These are phyloP conservation scores for Castanea sativa DNA, from an alignment of 306 rosid genomes.

Conservation along the genomic window DNA sequence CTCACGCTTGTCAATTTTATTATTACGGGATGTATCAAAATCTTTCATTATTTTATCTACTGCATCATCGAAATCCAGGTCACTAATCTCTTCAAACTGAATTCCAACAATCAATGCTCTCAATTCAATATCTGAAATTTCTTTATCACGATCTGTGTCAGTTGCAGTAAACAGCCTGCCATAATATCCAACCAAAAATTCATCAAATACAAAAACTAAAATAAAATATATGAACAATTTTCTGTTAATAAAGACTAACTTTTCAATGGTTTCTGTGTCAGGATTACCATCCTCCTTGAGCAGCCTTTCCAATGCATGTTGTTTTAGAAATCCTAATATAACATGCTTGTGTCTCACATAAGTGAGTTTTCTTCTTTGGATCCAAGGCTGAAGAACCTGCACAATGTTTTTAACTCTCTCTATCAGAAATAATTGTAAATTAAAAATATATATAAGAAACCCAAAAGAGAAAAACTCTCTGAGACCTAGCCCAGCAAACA, in stretches of 20 bases:
- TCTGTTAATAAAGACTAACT: slow-evolving; percentile 33
- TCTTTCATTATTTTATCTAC: slow-evolving; percentile 51
- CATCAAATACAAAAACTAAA: slow-evolving; percentile 10
- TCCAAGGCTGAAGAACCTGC: slow-evolving; percentile 96
- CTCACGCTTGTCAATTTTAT: slow-evolving; percentile 36
- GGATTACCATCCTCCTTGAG: slow-evolving; percentile 65
- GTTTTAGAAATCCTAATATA: slow-evolving; percentile 73
- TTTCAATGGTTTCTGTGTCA: slow-evolving; percentile 43
- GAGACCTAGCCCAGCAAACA: too few species aligned
- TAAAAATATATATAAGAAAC: too few species aligned
- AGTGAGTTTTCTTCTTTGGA: slow-evolving; percentile 65
- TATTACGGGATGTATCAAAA: slow-evolving; percentile 58
- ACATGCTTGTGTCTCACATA: slow-evolving; percentile 73
- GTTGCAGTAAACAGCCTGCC: slow-evolving; percentile 58
- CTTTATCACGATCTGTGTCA: slow-evolving; percentile 45
- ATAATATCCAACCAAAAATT: slow-evolving; percentile 17
- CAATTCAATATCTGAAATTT: slow-evolving; percentile 58
- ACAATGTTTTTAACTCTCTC: slow-evolving; percentile 8
- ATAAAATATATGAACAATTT: slow-evolving; percentile 4
- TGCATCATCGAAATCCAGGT: slow-evolving; percentile 63
- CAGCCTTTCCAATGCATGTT: slow-evolving; percentile 72
- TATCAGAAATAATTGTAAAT: not conserved
- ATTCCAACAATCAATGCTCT: slow-evolving; percentile 78
- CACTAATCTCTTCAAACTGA: slow-evolving; percentile 56
- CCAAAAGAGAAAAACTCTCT: too few species aligned